Evolutionary conservation across 1,284 basidiomycete species (phyloP).

Genomic region (Volvariella volvacea): DNA sequence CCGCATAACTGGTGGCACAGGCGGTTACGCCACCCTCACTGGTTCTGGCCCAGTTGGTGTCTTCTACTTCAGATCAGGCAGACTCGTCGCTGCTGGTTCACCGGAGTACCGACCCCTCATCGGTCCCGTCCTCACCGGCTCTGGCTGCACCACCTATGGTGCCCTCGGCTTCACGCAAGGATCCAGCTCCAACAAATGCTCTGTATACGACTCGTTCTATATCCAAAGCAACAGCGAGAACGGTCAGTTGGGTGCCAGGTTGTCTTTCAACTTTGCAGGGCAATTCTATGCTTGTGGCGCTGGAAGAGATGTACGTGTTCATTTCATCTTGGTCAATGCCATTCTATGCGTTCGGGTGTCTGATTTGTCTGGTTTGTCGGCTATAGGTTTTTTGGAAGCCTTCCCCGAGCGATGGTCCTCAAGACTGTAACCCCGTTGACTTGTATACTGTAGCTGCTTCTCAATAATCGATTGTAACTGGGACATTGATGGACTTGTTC

Average conservation of each 20-base stretch:
- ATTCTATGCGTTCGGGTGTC: too few species aligned
- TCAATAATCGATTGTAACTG: too few species aligned
- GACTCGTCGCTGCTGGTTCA: conserved; percentile 10
- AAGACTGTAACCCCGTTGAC: too few species aligned
- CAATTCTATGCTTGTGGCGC: conserved; percentile 23
- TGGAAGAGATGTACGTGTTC: conserved; percentile 17
- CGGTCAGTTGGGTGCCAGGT: conserved; percentile 20
- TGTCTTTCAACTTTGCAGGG: conserved; percentile 23
- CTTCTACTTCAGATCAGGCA: conserved; percentile 24
- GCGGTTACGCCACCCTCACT: conserved; percentile 16
- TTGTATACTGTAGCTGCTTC: too few species aligned
- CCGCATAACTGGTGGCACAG: conserved; percentile 14
- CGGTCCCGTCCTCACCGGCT: conserved; percentile 8
- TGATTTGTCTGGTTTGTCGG: too few species aligned
- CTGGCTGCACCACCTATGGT: conserved; percentile 18
- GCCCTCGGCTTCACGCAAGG: conserved; percentile 16
- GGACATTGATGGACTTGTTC: too few species aligned
- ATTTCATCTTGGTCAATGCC: too few species aligned
- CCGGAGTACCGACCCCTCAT: conserved; percentile 5
- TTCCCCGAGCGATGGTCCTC: too few species aligned
- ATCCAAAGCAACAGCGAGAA: conserved; percentile 20
- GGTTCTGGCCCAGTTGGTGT: conserved; percentile 18
- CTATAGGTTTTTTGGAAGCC: too few species aligned
- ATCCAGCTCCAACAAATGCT: conserved; percentile 22
- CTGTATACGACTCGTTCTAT: conserved; percentile 16